Evolutionary conservation across 257 asterid genomes (phyloP), one percentile per base, ranked within the genome.

Genomic region (Hygrophila difformis): DNA sequence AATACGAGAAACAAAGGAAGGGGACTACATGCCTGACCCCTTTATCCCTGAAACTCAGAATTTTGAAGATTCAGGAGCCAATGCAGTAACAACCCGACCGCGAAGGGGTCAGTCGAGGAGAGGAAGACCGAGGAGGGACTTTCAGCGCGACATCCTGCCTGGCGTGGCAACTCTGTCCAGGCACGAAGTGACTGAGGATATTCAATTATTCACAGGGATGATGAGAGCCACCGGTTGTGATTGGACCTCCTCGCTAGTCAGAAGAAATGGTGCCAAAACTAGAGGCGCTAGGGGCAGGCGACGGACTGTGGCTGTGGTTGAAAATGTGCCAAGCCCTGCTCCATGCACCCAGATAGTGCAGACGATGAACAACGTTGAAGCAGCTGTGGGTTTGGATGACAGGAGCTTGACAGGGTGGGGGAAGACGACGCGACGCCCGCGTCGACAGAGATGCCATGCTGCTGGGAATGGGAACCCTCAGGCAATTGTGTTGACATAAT

Each of bases 361-460:
- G n/a, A n/a, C n/a, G n/a, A n/a, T n/a, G n/a, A n/a, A n/a, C n/a
- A n/a, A n/a, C n/a, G n/a, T n/a, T n/a, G n/a, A n/a, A n/a, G n/a
- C n/a, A n/a, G n/a, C 72, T 55, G 75, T 61, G 28, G 74, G 76
- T 24, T 53, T 84, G 81, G 94, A 84, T 71, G 95, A 88, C 13
- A 65, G 78, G 63, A 84, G 89, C 69, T 67, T 88, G 51, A 81
- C 89, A 1, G 93, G 95, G 15, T 91, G 99, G 99, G 99, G 99
- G 39, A 91, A 91, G 82, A 91, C 93, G 36, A 73, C 96, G 13
- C 78, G 99, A 37, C 92, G 99, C 52, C 99, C 96, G n/a, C 71
- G 97, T 10, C 54, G 99, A 47, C 99, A 86, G 53, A 69, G 99
- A 46, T 86, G 84, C 67, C 78, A 86, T 34, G 66, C 76, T 26